Evolutionary conservation across 306 rosid genomes (phyloP), one percentile per base, ranked within the genome.

Genomic region (Lathyrus aphaca): DNA sequence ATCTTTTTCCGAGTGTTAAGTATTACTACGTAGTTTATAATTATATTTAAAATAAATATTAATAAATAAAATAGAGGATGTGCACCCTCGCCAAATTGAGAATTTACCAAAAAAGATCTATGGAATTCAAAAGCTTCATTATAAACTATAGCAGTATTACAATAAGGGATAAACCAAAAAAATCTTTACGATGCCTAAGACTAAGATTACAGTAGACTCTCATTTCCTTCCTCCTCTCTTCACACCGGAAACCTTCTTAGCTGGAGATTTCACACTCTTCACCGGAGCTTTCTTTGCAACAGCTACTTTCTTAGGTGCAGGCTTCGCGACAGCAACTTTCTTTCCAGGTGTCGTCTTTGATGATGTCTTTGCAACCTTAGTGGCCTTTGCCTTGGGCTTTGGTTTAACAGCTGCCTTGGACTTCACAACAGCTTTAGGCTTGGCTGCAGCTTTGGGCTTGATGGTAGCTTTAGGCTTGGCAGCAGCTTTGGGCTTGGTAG

Each of bases 181-280:
- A 1, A 6, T 5, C 38, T 32, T 32, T 32, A 32, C 38, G 2
- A 32, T 32, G 8, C 4, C 38, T 32, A 32, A 32, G 1, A 1
- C 8, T 32, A 6, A 1, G 8, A 23, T 23, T 2, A 32, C 38
- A 32, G 1, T 1, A 5, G 0, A 32, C 10, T 3, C 58, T 51
- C 58, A 51, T 19, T 51, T 51, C 30, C 58, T 18, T 51, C 58
- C 58, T 0, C 58, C 58, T 51, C 58, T 18, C 58, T 51, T 51
- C 7, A 10, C 14, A 0, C 39, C 39, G 10, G 58, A 9, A 18
- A 11, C 58, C 7, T 51, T 51, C 58, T 51, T 51, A 13, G 58
- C 58, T 13, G 58, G 30, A 4, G 58, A 51, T 6, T 51, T 48
- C 11, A 48, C 55, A 4, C 55, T 48, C 12, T 48, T 48, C 58